Percentiles rank a stretch among this genome's conserved stretches.
Evolutionary conservation across 768 basidiomycete genomes (phyloP).

Genomic region (Russula emetica): DNA sequence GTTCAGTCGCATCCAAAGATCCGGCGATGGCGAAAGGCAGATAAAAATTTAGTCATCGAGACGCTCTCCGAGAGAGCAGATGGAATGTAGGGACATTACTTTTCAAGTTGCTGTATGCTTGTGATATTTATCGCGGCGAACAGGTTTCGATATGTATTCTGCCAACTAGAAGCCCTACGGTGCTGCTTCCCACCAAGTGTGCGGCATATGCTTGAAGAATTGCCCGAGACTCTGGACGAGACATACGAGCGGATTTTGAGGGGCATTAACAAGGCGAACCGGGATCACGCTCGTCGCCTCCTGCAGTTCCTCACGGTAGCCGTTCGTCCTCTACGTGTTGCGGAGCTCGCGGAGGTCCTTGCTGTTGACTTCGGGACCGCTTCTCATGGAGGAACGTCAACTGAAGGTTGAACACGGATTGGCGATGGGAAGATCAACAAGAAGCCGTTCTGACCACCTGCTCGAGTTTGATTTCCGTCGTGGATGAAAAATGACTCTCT

Average conservation of each 20-base stretch:
- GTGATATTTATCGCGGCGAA: neutral
- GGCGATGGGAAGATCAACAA: constrained; percentile 7
- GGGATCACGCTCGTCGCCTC: neutral
- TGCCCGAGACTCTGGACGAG: constrained; percentile 2
- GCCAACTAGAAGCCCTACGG: constrained; percentile 5
- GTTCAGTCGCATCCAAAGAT: constrained; percentile 3
- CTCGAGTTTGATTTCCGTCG: neutral
- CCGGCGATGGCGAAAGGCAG: neutral
- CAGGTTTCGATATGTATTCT: constrained; percentile 6
- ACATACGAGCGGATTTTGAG: constrained; percentile 10
- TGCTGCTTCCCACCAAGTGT: neutral
- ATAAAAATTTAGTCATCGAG: neutral
- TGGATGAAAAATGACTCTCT: neutral
- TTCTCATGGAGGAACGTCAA: neutral
- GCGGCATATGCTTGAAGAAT: neutral
- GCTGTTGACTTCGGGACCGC: neutral
- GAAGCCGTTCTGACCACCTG: neutral
- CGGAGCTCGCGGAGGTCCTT: constrained; percentile 12
- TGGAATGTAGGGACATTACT: constrained; percentile 9
- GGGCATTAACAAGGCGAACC: neutral
- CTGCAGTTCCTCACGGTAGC: constrained; percentile 7
- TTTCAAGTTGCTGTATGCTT: too few relatives aligned
- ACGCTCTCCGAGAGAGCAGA: constrained; percentile 1
- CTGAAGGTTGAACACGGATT: neutral
- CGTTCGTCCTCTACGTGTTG: neutral